phyloP scores from a whole-genome alignment of 768 basidiomycete species.

The Mycena capillaripes region DNA sequence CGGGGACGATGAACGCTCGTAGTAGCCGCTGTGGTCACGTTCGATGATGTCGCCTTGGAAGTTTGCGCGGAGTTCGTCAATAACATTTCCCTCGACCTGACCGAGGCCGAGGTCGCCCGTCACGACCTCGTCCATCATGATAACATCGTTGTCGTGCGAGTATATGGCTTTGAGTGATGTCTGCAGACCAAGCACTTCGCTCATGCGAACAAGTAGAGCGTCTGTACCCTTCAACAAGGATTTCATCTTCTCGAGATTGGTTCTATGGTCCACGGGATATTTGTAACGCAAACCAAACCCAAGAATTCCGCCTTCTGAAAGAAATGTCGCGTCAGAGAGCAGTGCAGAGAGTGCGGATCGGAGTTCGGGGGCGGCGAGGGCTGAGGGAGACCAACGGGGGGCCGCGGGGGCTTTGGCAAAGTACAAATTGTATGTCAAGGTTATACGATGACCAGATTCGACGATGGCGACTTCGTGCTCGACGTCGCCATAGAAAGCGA shows the following conservation, averaged over 20 bases:
- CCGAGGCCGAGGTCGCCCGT: background rate
- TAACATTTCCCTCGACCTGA: background rate
- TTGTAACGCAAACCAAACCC: conserved; percentile 55
- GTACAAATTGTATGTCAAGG: conserved; percentile 25
- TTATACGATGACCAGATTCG: conserved; percentile 18
- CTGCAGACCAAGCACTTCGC: conserved; percentile 34
- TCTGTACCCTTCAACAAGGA: conserved; percentile 47
- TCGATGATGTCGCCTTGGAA: background rate
- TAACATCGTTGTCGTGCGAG: background rate
- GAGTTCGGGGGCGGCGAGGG: background rate
- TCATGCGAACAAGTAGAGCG: conserved; percentile 41
- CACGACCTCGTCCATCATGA: background rate
- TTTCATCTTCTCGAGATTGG: conserved; percentile 7
- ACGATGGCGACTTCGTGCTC: conserved; percentile 17
- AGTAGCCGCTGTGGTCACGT: background rate
- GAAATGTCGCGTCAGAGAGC: conserved; percentile 48
- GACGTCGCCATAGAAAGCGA: conserved; percentile 27
- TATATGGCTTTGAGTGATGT: conserved; percentile 38
- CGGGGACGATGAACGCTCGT: background rate
- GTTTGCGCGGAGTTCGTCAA: background rate
- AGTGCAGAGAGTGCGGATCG: conserved; percentile 39
- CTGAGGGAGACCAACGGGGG: background rate
- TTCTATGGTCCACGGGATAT: conserved; percentile 47
- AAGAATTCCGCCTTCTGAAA: conserved; percentile 56
- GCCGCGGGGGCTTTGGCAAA: background rate